These are phyloP conservation scores for Saitozyma sp. DNA, from an alignment of 768 basidiomycete species.

Conservation along the genomic window DNA sequence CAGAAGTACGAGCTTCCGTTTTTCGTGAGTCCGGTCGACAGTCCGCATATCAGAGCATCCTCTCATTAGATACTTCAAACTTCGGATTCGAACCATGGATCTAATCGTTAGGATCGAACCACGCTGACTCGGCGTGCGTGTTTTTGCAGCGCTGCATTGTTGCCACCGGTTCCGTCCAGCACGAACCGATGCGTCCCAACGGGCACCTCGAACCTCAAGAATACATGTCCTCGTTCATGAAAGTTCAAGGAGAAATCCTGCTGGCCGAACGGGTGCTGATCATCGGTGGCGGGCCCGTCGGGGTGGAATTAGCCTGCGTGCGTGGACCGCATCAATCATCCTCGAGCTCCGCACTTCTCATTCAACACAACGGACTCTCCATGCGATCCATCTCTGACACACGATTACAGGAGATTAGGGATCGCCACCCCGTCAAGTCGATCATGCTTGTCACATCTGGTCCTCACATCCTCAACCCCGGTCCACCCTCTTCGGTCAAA, in stretches of 20 bases:
- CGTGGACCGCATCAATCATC: slow-evolving; percentile 3
- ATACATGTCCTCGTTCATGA: slow-evolving; percentile 15
- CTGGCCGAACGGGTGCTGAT: slow-evolving; percentile 61
- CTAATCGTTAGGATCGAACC: too few relatives aligned
- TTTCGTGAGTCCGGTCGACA: slow-evolving; percentile 31
- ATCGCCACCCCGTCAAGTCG: slow-evolving; percentile 22
- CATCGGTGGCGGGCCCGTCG: slow-evolving; percentile 72
- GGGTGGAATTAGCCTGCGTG: slow-evolving; percentile 56
- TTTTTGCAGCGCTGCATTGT: slow-evolving; percentile 35
- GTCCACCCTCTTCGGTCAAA: slow-evolving; percentile 3
- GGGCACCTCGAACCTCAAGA: slow-evolving; percentile 15
- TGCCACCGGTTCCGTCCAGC: slow-evolving; percentile 47
- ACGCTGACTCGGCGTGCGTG: too few relatives aligned
- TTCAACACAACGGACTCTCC: too few relatives aligned
- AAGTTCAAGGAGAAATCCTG: slow-evolving; percentile 58
- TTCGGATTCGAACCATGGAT: too few relatives aligned
- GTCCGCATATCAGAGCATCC: too few relatives aligned
- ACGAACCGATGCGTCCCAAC: slow-evolving; percentile 40
- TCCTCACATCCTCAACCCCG: slow-evolving; percentile 26
- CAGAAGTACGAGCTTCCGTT: slow-evolving; percentile 41
- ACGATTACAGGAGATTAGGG: slow-evolving; percentile 25
- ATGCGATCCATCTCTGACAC: too few relatives aligned
- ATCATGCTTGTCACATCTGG: slow-evolving; percentile 43
- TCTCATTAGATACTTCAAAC: too few relatives aligned
- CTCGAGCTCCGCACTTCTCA: too few relatives aligned